These are phyloP conservation scores for Sequoiadendron giganteum DNA, from an alignment of 75 land plant genomes.

Conservation along the genomic window DNA sequence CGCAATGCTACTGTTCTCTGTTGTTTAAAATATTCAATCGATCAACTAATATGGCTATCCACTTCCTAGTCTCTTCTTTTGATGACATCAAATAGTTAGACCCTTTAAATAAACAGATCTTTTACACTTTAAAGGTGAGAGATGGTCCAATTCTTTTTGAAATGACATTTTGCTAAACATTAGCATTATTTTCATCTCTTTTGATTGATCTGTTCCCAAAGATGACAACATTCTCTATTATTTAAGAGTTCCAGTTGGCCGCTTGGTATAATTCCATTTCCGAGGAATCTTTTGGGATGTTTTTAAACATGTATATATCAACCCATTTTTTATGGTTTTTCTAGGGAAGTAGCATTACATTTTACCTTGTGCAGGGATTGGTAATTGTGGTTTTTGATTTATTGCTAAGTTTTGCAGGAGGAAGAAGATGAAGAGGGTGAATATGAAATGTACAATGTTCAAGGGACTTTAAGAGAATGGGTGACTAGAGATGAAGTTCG, in stretches of 20 bases:
- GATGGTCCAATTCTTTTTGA: neutral
- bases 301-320: neutral
- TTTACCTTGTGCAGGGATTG: neutral
- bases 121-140: neutral
- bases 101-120: too few species aligned
- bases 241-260: neutral
- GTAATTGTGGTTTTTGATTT: neutral
- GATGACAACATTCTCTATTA: neutral
- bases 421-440: constrained; percentile 79
- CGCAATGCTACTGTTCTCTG: neutral
- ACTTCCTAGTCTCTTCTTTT: too few species aligned
- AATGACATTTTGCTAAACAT: neutral
- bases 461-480: constrained; percentile 91
- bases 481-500: constrained; percentile 96
- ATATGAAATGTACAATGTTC: constrained; percentile 73
- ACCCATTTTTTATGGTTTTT: neutral
- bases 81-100: too few species aligned
- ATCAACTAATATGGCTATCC: neutral
- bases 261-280: neutral
- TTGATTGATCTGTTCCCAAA: neutral
- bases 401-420: constrained; percentile 29
- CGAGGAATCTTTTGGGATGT: neutral
- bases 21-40: neutral
- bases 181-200: neutral
- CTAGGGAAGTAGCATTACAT: neutral